Evolutionary conservation across 1,284 basidiomycete genomes (phyloP).

Genomic region (Termitomyces sp.): DNA sequence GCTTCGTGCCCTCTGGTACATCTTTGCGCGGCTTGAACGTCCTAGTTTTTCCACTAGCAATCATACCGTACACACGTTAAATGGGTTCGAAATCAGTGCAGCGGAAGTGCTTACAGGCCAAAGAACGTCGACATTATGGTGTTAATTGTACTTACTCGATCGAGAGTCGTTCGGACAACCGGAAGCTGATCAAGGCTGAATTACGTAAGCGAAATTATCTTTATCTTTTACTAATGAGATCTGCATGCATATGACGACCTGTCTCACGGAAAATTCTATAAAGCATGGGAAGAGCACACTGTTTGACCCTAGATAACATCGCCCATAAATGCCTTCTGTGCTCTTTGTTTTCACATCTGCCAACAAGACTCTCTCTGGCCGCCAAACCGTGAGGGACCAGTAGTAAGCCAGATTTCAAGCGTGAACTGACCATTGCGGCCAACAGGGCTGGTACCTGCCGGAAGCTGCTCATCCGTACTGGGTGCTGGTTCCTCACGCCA

Average conservation of each 20-base stretch:
- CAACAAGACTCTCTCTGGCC: constrained; percentile 54
- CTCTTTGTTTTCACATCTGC: constrained; percentile 77
- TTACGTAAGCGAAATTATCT: neutral
- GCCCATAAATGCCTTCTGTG: constrained; percentile 37
- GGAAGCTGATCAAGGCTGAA: neutral
- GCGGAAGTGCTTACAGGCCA: constrained; percentile 56
- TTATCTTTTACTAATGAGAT: neutral
- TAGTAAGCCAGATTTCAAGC: constrained; percentile 2
- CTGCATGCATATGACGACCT: neutral
- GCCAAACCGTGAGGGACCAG: constrained; percentile 41
- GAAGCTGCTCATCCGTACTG: constrained; percentile 84
- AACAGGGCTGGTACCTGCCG: constrained; percentile 64
- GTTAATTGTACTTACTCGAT: constrained; percentile 7
- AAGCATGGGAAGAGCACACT: neutral
- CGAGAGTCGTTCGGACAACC: neutral
- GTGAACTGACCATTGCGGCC: neutral
- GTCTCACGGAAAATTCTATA: constrained; percentile 1
- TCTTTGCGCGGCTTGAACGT: constrained; percentile 98
- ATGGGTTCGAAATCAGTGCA: constrained; percentile 4
- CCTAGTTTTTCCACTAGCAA: constrained; percentile 73
- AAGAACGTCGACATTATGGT: constrained; percentile 76
- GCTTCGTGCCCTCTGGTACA: constrained; percentile 93
- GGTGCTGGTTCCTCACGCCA: constrained; percentile 49
- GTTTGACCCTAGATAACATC: neutral
- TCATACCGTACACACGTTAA: constrained; percentile 8